Evolutionary conservation across 2,329 filamentous ascomycete genomes (phyloP).

Genomic region (Fonsecaea nubica): DNA sequence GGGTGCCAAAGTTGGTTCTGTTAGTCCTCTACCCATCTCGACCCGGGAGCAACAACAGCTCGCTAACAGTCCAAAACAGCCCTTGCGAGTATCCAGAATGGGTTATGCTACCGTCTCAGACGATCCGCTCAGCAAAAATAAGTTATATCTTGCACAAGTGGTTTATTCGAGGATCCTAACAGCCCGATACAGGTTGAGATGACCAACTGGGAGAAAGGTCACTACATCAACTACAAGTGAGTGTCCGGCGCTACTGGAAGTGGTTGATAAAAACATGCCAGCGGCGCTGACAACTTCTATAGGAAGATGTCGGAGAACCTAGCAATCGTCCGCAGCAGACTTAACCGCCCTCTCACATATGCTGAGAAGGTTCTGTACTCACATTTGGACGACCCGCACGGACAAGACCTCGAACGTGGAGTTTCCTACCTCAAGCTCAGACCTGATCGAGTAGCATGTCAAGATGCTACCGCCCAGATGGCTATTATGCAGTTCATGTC

Average conservation of each 20-base stretch:
- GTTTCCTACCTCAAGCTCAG: slow-evolving; percentile 95
- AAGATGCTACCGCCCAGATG: slow-evolving; percentile 99
- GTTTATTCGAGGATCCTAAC: slow-evolving; percentile 23
- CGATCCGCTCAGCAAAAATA: slow-evolving; percentile 83
- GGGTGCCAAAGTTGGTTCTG: slow-evolving; percentile 55
- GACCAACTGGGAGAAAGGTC: slow-evolving; percentile 93
- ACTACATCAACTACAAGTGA: slow-evolving; percentile 95
- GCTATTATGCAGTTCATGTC: slow-evolving; percentile 99
- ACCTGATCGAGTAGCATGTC: slow-evolving; percentile 96
- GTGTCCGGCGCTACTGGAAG: slow-evolving; percentile 23
- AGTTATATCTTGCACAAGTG: slow-evolving; percentile 14
- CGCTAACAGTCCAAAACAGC: slow-evolving; percentile 42
- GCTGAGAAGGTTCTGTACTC: slow-evolving; percentile 99
- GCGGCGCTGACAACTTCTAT: slow-evolving; percentile 36
- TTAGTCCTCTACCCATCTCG: slow-evolving; percentile 44
- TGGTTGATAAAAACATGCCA: neutral
- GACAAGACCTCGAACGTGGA: slow-evolving; percentile 95
- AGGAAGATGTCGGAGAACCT: slow-evolving; percentile 99
- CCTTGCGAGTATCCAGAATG: slow-evolving; percentile 35
- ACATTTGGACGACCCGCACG: slow-evolving; percentile 94
- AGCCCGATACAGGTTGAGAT: slow-evolving; percentile 72
- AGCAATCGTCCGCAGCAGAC: slow-evolving; percentile 81
- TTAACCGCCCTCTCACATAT: slow-evolving; percentile 92
- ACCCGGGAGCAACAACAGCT: slow-evolving; percentile 11
- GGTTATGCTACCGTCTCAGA: slow-evolving; percentile 60